These are phyloP conservation scores for Prorocentrum cordatum DNA, from an alignment of 169 alveolate genomes.

Conservation along the genomic window DNA sequence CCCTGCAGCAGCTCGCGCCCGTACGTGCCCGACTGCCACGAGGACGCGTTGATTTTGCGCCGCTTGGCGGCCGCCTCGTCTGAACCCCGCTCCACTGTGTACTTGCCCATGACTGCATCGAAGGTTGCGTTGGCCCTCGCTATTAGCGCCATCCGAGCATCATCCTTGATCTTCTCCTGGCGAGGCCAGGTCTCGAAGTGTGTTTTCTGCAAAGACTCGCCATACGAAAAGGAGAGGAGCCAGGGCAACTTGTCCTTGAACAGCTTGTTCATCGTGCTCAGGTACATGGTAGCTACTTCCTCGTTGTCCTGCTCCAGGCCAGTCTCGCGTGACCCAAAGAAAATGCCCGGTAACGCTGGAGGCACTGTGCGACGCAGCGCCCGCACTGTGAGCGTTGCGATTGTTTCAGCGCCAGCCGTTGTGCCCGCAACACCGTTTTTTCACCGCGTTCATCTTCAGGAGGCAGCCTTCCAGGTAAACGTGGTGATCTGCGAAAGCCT, in stretches of 20 bases:
- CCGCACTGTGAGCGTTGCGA: slow-evolving; percentile 90
- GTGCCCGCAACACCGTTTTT: slow-evolving; percentile 90
- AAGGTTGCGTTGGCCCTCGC: slow-evolving; percentile 92
- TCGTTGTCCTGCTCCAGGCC: no score
- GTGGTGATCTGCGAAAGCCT: slow-evolving; percentile 88
- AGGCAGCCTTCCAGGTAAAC: slow-evolving; percentile 93
- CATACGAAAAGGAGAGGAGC: slow-evolving; percentile 95
- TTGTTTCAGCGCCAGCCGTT: slow-evolving; percentile 84
- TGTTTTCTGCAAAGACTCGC: slow-evolving; percentile 95
- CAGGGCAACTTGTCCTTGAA: slow-evolving; percentile 81
- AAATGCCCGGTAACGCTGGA: no score
- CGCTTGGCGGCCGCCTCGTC: no score
- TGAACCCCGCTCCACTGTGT: no score
- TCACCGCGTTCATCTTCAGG: slow-evolving; percentile 97
- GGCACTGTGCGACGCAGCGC: slow-evolving; percentile 86
- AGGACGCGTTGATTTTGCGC: no score
- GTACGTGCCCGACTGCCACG: no score
- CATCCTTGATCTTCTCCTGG: slow-evolving; percentile 85
- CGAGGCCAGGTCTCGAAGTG: slow-evolving; percentile 94
- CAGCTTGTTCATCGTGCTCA: slow-evolving; percentile 88
- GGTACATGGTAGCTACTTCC: slow-evolving; percentile 91
- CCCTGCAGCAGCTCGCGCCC: no score
- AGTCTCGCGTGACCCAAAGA: slow-evolving; percentile 97
- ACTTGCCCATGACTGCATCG: slow-evolving; percentile 89
- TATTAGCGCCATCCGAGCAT: slow-evolving; percentile 89